Conservation (phyloP, 2,329 filamentous ascomycete species). For the Annulohypoxylon truncatum region DNA sequence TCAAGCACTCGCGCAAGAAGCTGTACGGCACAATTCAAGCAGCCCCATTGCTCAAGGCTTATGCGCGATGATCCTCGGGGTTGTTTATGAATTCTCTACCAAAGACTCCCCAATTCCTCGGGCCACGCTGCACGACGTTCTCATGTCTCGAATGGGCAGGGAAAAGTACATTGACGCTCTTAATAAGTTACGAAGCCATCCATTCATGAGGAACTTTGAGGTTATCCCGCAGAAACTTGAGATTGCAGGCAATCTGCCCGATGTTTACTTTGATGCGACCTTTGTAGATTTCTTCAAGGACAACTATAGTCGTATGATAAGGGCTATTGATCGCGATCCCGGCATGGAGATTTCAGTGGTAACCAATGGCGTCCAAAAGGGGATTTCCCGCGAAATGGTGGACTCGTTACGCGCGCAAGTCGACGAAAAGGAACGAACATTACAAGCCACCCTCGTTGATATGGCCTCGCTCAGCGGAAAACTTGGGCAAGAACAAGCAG, state of each 20-base stretch:
- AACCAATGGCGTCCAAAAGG: slow-evolving; percentile 83
- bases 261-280: slow-evolving; percentile 84
- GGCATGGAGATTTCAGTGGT: slow-evolving; percentile 86
- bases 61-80: slow-evolving; percentile 84
- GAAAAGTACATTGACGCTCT: slow-evolving; percentile 89
- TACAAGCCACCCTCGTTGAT: slow-evolving; percentile 61
- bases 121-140: slow-evolving; percentile 80
- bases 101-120: slow-evolving; percentile 94
- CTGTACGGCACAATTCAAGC: slow-evolving; percentile 70
- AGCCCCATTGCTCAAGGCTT: slow-evolving; percentile 82
- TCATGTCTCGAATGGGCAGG: slow-evolving; percentile 81
- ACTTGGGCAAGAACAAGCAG: slow-evolving; percentile 77
- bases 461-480: slow-evolving; percentile 62
- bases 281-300: slow-evolving; percentile 97
- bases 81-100: slow-evolving; percentile 96
- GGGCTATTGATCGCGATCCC: slow-evolving; percentile 91
- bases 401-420: slow-evolving; percentile 84
- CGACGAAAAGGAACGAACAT: slow-evolving; percentile 72
- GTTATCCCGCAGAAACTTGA: slow-evolving; percentile 78
- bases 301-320: slow-evolving; percentile 86
- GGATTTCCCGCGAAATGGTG: slow-evolving; percentile 92
- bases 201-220: slow-evolving; percentile 88
- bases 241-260: slow-evolving; percentile 69
- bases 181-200: slow-evolving; percentile 79
- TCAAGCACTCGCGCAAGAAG: slow-evolving; percentile 83